Evolutionary conservation across 2,329 filamentous ascomycete species (phyloP).

Genomic region (Ophiosphaerella narmari): DNA sequence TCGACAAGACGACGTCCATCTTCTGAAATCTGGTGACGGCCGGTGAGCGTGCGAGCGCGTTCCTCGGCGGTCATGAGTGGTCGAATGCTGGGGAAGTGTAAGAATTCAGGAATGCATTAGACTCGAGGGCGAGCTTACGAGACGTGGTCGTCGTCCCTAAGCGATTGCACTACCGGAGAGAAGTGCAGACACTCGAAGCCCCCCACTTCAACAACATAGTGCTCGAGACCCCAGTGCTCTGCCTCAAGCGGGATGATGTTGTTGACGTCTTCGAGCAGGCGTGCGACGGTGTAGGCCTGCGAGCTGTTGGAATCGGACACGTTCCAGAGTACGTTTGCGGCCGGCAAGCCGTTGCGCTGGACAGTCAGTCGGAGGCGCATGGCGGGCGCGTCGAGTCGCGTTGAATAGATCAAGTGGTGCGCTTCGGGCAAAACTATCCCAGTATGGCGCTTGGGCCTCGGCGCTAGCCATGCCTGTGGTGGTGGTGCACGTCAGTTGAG

Average conservation of each 20-base stretch:
- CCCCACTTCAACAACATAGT: slow-evolving; percentile 81
- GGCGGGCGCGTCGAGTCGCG: slow-evolving; percentile 13
- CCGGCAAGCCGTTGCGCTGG: slow-evolving; percentile 43
- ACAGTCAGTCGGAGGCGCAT: slow-evolving; percentile 47
- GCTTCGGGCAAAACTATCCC: slow-evolving; percentile 8
- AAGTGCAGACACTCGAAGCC: slow-evolving; percentile 90
- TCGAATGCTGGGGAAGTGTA: slow-evolving; percentile 65
- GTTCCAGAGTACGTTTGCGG: slow-evolving; percentile 46
- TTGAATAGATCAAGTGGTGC: slow-evolving; percentile 1
- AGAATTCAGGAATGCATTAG: slow-evolving; percentile 1
- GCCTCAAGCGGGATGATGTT: slow-evolving; percentile 81
- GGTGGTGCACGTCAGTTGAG: too few relatives aligned
- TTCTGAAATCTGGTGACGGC: slow-evolving; percentile 77
- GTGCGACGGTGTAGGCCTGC: slow-evolving; percentile 65
- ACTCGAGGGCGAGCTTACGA: slow-evolving; percentile 57
- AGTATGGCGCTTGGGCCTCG: slow-evolving; percentile 7
- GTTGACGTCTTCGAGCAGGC: slow-evolving; percentile 79
- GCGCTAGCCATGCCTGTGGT: too few relatives aligned
- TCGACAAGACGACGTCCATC: slow-evolving; percentile 84
- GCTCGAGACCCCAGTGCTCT: slow-evolving; percentile 81
- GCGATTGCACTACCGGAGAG: slow-evolving; percentile 68
- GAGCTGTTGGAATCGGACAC: slow-evolving; percentile 38
- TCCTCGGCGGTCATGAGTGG: slow-evolving; percentile 77
- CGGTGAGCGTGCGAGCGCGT: slow-evolving; percentile 71
- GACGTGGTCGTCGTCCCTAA: slow-evolving; percentile 84